Conservation (phyloP, 768 basidiomycete genomes). For the Pulveroboletus sp. region DNA sequence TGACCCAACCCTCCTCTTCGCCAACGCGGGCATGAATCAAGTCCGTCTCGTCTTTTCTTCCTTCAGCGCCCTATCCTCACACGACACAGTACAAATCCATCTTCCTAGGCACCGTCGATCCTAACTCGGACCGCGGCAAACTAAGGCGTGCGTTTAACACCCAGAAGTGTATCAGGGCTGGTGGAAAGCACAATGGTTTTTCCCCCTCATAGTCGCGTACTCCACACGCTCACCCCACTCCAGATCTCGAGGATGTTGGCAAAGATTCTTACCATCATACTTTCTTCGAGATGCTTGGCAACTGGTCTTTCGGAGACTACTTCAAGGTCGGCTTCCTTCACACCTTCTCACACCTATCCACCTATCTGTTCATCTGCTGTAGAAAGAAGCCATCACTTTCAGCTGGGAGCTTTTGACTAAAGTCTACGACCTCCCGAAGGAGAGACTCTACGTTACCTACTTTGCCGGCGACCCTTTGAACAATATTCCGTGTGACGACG, state of each 20-base stretch:
- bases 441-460: constrained; percentile 95
- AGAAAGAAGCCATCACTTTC: constrained; percentile 91
- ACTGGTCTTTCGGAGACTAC: constrained; percentile 99
- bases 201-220: not conserved
- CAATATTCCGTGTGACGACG: constrained; percentile 83
- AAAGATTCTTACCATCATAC: constrained; percentile 98
- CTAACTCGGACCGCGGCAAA: constrained; percentile 86
- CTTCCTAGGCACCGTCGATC: constrained; percentile 97
- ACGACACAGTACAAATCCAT: constrained; percentile 84
- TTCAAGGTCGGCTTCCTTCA: constrained; percentile 73
- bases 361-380: constrained; percentile 9
- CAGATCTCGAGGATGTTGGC: constrained; percentile 98
- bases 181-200: constrained; percentile 96
- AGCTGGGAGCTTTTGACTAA: constrained; percentile 95
- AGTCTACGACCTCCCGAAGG: constrained; percentile 84
- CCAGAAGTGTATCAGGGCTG: constrained; percentile 98
- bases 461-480: constrained; percentile 91
- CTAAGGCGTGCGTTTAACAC: constrained; percentile 92
- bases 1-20: constrained; percentile 95
- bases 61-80: constrained; percentile 2
- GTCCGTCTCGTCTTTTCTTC: constrained; percentile 33
- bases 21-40: constrained; percentile 98
- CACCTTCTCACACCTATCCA: not conserved
- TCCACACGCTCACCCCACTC: constrained; percentile 1
- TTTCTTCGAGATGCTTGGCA: constrained; percentile 99